Evolutionary conservation across 2,329 filamentous ascomycete genomes (phyloP), one percentile per base, ranked within the genome.

Genomic region (Aspergillus sp.): DNA sequence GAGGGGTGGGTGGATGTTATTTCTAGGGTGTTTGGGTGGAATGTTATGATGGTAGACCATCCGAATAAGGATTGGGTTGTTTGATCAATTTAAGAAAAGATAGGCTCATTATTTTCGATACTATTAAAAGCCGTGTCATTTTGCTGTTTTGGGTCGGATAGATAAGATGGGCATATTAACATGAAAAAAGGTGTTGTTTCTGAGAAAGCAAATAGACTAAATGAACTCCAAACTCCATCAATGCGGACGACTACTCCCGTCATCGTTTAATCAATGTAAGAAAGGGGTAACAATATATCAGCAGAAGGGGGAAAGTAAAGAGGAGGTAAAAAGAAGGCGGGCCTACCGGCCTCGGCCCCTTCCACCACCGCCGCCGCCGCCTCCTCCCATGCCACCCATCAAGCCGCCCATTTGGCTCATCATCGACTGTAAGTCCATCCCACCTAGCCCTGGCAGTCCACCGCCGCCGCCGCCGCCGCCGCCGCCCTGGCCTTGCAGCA

Each of bases 401-500:
- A 77, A 70, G 61, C 89, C 90, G 83, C 89, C 76, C 75, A 95
- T 91, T 65, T 89, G 88, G 72, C 88, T 86, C 82, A 84, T 84
- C 86, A 95, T 89, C 61, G 89, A 87, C 77, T 88, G 84, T 58
- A 89, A 83, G 27, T 87, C 86, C 61, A 82, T 82, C 3, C 78
- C 79, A 6, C 77, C 78, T 20, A 81, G 65, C 47, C 80, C 78
- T 1, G 88, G 87, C 81, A 93, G 86, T 0, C 84, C n/a, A n/a
- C n/a, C 85, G 22, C 86, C 85, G 22, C 85, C 85, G 20, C 86
- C 85, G 22, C 85, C 85, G 2, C 85, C 88, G 2, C 82, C 85
- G 5, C 86, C 87, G 1, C 86, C 87, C 17, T 87, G 87, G 4
- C 89, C 89, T 51, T 96, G 82, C 86, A 96, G 91, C 82, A 93